Percentiles rank a stretch among this genome's conserved stretches.
These are phyloP conservation scores for Trapa incisa DNA, from an alignment of 345 rosid species.

Conservation along the genomic window DNA sequence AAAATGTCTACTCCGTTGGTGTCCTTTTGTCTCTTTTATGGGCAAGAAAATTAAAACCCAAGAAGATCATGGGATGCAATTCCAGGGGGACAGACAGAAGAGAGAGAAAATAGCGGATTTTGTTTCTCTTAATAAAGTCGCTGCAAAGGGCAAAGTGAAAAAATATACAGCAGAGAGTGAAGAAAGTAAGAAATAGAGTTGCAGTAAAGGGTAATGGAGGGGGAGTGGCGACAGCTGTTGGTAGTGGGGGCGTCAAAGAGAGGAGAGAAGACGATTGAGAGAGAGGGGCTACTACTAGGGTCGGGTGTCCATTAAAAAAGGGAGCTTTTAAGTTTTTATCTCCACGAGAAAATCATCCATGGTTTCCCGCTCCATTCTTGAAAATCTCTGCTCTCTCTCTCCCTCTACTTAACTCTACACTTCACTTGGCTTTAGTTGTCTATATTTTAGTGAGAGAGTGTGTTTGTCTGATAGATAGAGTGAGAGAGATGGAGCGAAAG, in stretches of 20 bases:
- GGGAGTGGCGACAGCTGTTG: slow-evolving; percentile 4
- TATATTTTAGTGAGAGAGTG: no score
- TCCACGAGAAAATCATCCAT: slow-evolving; percentile 6
- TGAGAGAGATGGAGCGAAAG: no score
- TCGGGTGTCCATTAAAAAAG: slow-evolving; percentile 4
- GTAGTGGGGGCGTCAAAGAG: background rate
- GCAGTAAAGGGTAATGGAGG: background rate
- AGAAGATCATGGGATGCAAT: background rate
- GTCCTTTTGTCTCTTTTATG: no score
- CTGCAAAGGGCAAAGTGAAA: background rate
- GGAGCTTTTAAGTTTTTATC: background rate
- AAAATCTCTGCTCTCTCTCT: slow-evolving; percentile 12
- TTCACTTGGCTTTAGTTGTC: no score
- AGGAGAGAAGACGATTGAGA: no score
- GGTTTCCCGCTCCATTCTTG: slow-evolving; percentile 4
- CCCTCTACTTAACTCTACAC: background rate
- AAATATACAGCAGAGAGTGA: background rate
- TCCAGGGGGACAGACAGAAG: background rate
- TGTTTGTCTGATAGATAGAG: no score
- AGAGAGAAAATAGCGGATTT: background rate
- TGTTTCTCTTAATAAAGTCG: background rate
- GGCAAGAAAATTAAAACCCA: background rate
- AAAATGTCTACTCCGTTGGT: no score
- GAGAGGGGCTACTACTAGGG: background rate
- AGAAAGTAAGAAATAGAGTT: background rate